Conservation (phyloP, 176 grass and related monocot genomes). For the Phragmites australis region DNA sequence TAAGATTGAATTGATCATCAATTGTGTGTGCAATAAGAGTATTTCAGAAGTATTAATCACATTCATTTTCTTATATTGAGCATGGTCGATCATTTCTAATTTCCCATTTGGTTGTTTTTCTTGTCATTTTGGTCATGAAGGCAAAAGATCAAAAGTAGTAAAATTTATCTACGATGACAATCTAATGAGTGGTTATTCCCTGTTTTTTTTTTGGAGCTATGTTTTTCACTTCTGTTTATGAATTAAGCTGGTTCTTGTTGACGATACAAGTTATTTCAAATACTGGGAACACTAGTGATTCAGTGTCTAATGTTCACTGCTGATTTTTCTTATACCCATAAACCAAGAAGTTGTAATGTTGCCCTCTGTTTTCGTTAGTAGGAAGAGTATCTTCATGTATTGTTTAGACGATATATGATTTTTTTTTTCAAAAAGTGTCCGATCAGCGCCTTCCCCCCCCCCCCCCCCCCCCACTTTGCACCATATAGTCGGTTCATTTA, state of each 20-base stretch:
- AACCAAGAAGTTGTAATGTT: background rate
- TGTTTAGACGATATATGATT: too few relatives aligned
- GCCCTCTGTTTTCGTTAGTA: background rate
- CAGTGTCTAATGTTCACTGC: background rate
- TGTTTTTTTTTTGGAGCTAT: background rate
- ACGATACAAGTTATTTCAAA: background rate
- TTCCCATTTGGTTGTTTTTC: background rate
- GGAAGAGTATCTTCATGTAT: too few relatives aligned
- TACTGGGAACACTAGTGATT: background rate
- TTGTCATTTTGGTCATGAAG: background rate
- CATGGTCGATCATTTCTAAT: background rate
- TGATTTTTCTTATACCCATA: background rate
- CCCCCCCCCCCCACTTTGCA: too few relatives aligned
- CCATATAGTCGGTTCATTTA: too few relatives aligned
- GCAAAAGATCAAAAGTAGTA: background rate
- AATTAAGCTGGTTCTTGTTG: background rate
- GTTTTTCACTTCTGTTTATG: background rate
- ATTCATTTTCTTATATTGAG: background rate
- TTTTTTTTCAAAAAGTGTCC: too few relatives aligned
- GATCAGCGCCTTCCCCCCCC: background rate
- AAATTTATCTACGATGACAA: background rate
- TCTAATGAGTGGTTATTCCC: background rate
- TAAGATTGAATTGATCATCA: constrained; percentile 1
- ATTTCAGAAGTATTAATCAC: background rate
- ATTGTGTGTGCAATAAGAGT: background rate